A percentile compares a stretch with the other conserved stretches of the same genome.
Evolutionary conservation across 73 alveolate species (phyloP).

Genomic region (Symbiodinium pilosum): DNA sequence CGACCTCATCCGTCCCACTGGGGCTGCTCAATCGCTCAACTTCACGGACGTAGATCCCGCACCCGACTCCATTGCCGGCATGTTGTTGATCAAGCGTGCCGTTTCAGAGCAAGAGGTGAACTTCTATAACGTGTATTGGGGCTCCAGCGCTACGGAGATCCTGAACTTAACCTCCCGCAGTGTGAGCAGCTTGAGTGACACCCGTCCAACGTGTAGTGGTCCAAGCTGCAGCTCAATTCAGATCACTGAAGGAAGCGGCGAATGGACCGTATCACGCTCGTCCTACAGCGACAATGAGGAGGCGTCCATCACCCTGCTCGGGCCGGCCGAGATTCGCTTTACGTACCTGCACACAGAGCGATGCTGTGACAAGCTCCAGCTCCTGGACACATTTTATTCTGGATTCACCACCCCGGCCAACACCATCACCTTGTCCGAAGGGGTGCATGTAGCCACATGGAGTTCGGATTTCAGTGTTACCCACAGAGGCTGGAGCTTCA

Average conservation of each 20-base stretch:
- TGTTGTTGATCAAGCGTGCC: constrained; percentile 46
- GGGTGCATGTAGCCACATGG: constrained; percentile 38
- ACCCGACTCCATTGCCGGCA: constrained; percentile 18
- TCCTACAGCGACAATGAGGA: constrained; percentile 10
- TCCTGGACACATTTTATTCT: not conserved
- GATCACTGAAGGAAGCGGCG: not conserved
- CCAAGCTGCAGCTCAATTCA: not conserved
- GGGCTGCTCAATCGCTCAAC: constrained; percentile 13
- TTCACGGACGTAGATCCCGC: constrained; percentile 43
- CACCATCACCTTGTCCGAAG: constrained; percentile 26
- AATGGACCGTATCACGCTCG: constrained; percentile 41
- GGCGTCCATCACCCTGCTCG: constrained; percentile 45
- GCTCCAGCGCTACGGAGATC: constrained; percentile 28
- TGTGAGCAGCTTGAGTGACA: not conserved
- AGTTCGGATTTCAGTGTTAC: not conserved
- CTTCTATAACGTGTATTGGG: constrained; percentile 92
- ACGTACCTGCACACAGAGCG: constrained; percentile 44
- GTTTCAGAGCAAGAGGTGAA: constrained; percentile 14
- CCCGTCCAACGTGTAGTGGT: constrained; percentile 48
- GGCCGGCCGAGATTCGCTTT: constrained; percentile 63
- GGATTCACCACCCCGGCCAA: constrained; percentile 14
- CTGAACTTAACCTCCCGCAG: not conserved
- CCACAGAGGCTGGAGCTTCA: constrained; percentile 46
- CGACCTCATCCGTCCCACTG: constrained; percentile 64
- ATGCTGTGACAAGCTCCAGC: constrained; percentile 57